Percentiles rank a stretch among this genome's conserved stretches.
Conservation (phyloP, 176 grass and related monocot species). For the Aegilops longissima region DNA sequence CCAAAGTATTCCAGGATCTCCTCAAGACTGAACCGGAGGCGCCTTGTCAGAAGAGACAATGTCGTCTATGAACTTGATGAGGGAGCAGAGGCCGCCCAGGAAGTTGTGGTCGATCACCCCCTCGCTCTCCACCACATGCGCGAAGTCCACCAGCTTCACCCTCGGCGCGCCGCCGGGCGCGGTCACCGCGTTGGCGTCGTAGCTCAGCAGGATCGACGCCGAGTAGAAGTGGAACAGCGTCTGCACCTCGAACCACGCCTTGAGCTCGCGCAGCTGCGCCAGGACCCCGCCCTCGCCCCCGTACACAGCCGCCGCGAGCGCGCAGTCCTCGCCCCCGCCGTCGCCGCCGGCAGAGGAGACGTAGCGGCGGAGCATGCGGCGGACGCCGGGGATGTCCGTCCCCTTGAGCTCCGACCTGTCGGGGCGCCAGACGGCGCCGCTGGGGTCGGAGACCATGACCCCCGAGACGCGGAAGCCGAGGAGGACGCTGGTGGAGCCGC, state of each 20-base stretch:
- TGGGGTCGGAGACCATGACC: conserved; percentile 35
- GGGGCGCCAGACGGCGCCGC: conserved; percentile 41
- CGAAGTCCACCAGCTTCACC: conserved; percentile 86
- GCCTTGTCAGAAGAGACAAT: conserved; percentile 37
- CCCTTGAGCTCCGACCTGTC: conserved; percentile 42
- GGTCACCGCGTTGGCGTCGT: conserved; percentile 47
- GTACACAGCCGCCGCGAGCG: conserved; percentile 55
- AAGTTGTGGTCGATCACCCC: conserved; percentile 94
- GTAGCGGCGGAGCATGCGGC: conserved; percentile 62
- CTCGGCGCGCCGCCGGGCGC: conserved; percentile 14
- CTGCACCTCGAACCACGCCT: conserved; percentile 90
- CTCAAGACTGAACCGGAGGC: conserved; percentile 22
- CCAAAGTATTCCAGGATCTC: background rate
- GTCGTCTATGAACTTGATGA: conserved; percentile 70
- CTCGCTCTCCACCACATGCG: conserved; percentile 67
- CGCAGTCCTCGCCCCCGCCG: conserved; percentile 37
- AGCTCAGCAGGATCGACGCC: conserved; percentile 62
- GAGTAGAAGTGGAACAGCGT: conserved; percentile 93
- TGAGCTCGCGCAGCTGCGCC: conserved; percentile 73
- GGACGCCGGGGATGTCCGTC: conserved; percentile 42
- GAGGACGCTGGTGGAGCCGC: conserved; percentile 46
- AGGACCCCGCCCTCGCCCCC: conserved; percentile 58
- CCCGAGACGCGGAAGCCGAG: conserved; percentile 79
- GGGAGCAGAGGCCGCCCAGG: conserved; percentile 73
- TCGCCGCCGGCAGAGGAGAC: conserved; percentile 44